phyloP scores from a whole-genome alignment of 2,329 filamentous ascomycete species.

The Xylariaceae sp. region DNA sequence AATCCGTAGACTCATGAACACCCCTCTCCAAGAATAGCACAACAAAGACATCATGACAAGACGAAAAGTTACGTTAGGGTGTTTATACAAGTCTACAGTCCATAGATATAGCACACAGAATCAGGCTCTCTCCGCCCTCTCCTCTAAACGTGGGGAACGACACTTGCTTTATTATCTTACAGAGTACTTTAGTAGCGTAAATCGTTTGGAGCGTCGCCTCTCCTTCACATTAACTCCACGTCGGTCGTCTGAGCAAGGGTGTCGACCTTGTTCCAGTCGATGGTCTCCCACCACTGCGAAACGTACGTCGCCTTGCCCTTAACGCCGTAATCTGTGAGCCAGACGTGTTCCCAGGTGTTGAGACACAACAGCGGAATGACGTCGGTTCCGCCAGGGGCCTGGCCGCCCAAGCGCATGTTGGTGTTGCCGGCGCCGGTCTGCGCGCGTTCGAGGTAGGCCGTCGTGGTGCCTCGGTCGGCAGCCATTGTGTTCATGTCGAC shows the following conservation, averaged over 20 bases:
- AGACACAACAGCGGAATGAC: constrained; percentile 78
- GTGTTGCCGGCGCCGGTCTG: constrained; percentile 26
- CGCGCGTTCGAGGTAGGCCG: constrained; percentile 39
- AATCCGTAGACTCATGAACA: neutral
- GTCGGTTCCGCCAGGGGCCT: constrained; percentile 61
- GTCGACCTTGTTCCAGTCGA: constrained; percentile 77
- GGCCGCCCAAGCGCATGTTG: constrained; percentile 27
- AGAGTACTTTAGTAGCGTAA: constrained; percentile 2
- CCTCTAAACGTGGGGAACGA: neutral
- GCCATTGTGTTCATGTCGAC: constrained; percentile 65
- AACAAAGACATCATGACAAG: neutral
- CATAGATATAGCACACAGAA: constrained; percentile 13
- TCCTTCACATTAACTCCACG: constrained; percentile 1
- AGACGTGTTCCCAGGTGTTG: constrained; percentile 95
- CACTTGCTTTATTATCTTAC: constrained; percentile 13
- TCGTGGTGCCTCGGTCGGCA: constrained; percentile 32
- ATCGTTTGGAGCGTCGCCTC: neutral
- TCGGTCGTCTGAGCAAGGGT: constrained; percentile 30
- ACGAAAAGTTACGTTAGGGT: neutral
- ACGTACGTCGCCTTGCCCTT: constrained; percentile 71
- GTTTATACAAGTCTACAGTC: constrained; percentile 13
- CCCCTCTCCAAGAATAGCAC: neutral
- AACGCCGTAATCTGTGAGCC: constrained; percentile 72
- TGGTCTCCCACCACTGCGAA: constrained; percentile 77
- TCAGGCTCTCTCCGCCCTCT: neutral